Base-by-base conservation (phyloP, 2,329 filamentous ascomycete species). In the Taxawa tesnikishii region DNA sequence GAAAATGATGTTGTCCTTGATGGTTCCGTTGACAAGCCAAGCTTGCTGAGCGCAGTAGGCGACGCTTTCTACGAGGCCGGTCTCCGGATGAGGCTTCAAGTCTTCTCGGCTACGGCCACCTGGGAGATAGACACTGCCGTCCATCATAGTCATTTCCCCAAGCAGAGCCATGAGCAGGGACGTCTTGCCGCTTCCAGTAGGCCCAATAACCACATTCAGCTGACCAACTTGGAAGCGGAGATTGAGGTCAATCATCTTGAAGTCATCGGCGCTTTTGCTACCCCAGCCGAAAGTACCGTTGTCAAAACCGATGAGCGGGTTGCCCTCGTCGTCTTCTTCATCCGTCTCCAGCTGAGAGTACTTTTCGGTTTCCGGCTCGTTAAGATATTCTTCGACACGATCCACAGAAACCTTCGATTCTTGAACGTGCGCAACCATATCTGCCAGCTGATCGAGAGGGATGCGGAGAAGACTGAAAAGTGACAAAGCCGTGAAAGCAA, bases 401-500 rank as follows among this genome's bases (percentile, higher is more conserved):
- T 94, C 87, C 31, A 98, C 77, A 0, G 90, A 98, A 13, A 98
- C 88, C 60, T 93, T 93, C 15, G 87, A 83, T 58, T 98, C 90
- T 60, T 94, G 85, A 4, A 98, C 87, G 59, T 96, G 90, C 8
- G 90, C 90, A 50, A 96, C 80, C 90, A 98, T 98, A 56, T 98
- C 90, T 31, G 90, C 90, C 33, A 98, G 70, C 59, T 96, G 88
- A 54, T 98, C 90, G 28, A 98, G 65, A 4, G 90, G 90, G 32
- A 94, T 83, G 29, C 90, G 79, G 10, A 98, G 75, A 25, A 98
- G 75, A 53, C 87, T 87, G 56, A 98, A 98, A 42, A 98, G 76
- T 0, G 90, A 96, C 33, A 98, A 77, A 23, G 90, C 85, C 2
- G 90, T 94, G 58, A 98, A 98, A 3, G 90, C 90, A 39, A 96